phyloP scores from a whole-genome alignment of 345 rosid species.

The Populus nigra region DNA sequence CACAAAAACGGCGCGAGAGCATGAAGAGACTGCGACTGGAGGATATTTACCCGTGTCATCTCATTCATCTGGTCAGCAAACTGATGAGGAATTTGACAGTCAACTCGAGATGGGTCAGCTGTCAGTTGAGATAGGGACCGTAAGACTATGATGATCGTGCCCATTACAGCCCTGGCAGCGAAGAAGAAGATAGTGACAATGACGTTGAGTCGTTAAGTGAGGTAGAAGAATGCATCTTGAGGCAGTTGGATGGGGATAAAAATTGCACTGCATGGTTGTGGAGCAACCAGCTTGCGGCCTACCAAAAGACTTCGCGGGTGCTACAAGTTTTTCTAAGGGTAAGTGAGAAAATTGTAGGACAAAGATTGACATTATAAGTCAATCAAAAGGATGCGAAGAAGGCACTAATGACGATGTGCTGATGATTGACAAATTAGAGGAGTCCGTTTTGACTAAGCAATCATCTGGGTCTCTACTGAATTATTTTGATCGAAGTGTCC shows the following conservation, averaged over 20 bases:
- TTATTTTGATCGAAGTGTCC: conserved; percentile 23
- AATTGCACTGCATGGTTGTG: conserved; percentile 1
- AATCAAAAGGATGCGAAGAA: conserved; percentile 19
- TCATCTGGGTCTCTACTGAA: conserved; percentile 8
- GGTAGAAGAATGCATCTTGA: conserved; percentile 70
- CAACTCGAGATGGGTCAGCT: conserved; percentile 78
- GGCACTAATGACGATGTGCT: conserved; percentile 21
- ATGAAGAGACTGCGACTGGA: conserved; percentile 59
- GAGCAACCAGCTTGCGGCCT: conserved; percentile 19
- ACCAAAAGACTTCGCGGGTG: conserved; percentile 21
- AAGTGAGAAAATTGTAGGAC: conserved; percentile 13
- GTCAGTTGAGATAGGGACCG: conserved; percentile 54
- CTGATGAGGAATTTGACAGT: conserved; percentile 60
- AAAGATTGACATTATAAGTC: conserved; percentile 9
- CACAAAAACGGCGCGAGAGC: conserved; percentile 54
- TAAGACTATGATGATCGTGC: conserved; percentile 51
- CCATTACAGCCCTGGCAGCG: conserved; percentile 32
- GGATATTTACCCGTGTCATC: conserved; percentile 68
- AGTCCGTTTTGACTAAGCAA: conserved; percentile 14
- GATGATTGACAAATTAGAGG: conserved; percentile 30
- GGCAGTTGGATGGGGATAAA: conserved; percentile 37
- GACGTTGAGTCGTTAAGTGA: conserved; percentile 50
- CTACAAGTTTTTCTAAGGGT: conserved; percentile 31
- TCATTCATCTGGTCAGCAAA: conserved; percentile 51
- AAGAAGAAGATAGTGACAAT: conserved; percentile 39